phyloP scores from a whole-genome alignment of 2,329 filamentous ascomycete species.

The Karstenula rhodostoma region DNA sequence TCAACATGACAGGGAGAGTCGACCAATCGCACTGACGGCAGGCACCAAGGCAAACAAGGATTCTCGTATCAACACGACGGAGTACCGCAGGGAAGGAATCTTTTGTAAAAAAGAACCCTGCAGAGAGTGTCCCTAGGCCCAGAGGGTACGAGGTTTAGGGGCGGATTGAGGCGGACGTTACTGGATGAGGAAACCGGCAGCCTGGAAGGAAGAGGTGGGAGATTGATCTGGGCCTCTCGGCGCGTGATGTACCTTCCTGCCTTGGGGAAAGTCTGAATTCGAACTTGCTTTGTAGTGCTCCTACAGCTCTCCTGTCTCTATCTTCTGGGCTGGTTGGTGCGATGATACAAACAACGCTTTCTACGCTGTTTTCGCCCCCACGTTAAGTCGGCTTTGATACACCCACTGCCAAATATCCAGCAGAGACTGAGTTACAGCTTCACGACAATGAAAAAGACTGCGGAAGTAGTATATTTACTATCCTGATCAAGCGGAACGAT shows the following conservation, averaged over 20 bases:
- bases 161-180: background rate
- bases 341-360: background rate
- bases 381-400: too few species aligned
- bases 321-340: too few species aligned
- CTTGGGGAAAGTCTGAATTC: too few species aligned
- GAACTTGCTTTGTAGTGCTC: too few species aligned
- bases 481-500: too few species aligned
- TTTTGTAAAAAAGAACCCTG: background rate
- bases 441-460: too few species aligned
- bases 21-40: background rate
- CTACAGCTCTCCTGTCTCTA: too few species aligned
- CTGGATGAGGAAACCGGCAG: slow-evolving; percentile 8
- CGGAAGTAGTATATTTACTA: too few species aligned
- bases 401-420: too few species aligned
- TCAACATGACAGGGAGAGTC: background rate
- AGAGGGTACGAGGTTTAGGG: background rate
- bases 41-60: slow-evolving; percentile 1
- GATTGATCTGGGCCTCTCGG: background rate
- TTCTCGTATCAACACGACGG: background rate
- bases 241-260: too few species aligned
- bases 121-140: background rate
- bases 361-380: background rate
- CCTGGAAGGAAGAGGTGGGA: slow-evolving; percentile 4
- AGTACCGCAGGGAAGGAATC: background rate
- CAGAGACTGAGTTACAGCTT: too few species aligned